Base-by-base conservation (phyloP, 805 yeast species). In the Yarrowia alimentaria region DNA sequence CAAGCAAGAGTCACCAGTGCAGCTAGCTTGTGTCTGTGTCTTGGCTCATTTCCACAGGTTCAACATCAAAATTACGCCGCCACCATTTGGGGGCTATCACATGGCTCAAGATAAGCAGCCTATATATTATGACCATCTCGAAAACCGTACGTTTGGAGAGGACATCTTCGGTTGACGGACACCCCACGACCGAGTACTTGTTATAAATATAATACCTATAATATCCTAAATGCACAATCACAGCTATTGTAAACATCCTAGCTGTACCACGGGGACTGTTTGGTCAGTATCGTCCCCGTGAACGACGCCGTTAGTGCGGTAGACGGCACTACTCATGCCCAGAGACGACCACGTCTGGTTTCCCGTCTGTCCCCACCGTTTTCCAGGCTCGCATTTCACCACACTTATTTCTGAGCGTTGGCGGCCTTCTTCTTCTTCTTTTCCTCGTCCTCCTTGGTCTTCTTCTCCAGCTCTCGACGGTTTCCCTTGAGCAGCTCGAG, bases 401-500 rank as follows among this genome's bases (percentile, higher is more conserved):
- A 40, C 33, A 32, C 19, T 22, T 43, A 43, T 10, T 43, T 43
- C 26, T 43, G 50, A 8, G 37, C 28, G 47, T 40, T 40, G 47
- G 47, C 47, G 13, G 32, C 47, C 47, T 40, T 40, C 47, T 40
- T 40, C 47, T 40, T 40, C 37, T 43, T 43, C 37, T 58, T 56
- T 38, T 51, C 47, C 51, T 66, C 62, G 60, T 74, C 69, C 38
- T 60, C 61, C 64, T 77, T 79, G 56, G 72, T 77, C 13, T 66
- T 71, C 63, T 77, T 85, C 63, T 87, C 96, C 13, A 86, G 54
- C 60, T 85, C 79, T 69, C 94, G 79, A 72, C 97, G 80, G 6
- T 93, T 81, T 12, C 99, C 99, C 66, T 86, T 89, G 57, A 91
- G 71, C 30, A 91, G 65, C 69, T 91, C 99, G 60, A 91, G 74